Conservation (phyloP, 2,329 filamentous ascomycete species). For the Parastagonospora nodorum region DNA sequence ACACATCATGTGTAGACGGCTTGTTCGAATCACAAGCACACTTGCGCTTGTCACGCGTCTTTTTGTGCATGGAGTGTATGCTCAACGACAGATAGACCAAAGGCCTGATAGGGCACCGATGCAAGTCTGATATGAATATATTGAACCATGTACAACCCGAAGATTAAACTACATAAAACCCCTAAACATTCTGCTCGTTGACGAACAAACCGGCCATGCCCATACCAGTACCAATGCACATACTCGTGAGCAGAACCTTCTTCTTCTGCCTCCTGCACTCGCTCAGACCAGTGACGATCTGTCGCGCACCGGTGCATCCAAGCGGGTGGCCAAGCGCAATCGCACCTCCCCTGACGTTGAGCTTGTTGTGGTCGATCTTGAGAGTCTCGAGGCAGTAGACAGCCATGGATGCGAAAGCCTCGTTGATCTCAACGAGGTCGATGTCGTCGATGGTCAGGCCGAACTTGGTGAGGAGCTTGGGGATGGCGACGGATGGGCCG, state of each 20-base stretch:
- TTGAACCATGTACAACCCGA: not conserved
- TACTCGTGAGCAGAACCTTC: slow-evolving; percentile 89
- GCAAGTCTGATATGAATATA: not conserved
- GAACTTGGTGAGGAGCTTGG: slow-evolving; percentile 83
- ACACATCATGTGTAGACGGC: too few relatives aligned
- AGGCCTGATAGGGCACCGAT: not conserved
- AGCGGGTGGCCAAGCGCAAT: slow-evolving; percentile 84
- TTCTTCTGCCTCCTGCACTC: slow-evolving; percentile 84
- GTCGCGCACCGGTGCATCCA: slow-evolving; percentile 76
- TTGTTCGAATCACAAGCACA: too few relatives aligned
- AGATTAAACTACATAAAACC: not conserved
- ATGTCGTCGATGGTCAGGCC: slow-evolving; percentile 79
- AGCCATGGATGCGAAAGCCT: slow-evolving; percentile 97
- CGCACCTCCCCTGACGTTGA: slow-evolving; percentile 81
- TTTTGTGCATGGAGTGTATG: too few relatives aligned
- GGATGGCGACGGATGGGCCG: slow-evolving; percentile 71
- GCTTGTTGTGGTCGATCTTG: slow-evolving; percentile 72
- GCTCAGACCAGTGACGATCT: slow-evolving; percentile 88
- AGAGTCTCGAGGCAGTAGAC: slow-evolving; percentile 80
- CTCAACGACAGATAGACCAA: too few relatives aligned
- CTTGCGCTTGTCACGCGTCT: too few relatives aligned
- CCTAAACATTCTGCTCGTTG: slow-evolving; percentile 59
- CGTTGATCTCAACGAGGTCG: slow-evolving; percentile 92
- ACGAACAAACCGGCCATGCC: slow-evolving; percentile 71
- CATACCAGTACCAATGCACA: slow-evolving; percentile 76